These are phyloP conservation scores for Tirmania nivea DNA, from an alignment of 495 filamentous ascomycete species.

Conservation along the genomic window DNA sequence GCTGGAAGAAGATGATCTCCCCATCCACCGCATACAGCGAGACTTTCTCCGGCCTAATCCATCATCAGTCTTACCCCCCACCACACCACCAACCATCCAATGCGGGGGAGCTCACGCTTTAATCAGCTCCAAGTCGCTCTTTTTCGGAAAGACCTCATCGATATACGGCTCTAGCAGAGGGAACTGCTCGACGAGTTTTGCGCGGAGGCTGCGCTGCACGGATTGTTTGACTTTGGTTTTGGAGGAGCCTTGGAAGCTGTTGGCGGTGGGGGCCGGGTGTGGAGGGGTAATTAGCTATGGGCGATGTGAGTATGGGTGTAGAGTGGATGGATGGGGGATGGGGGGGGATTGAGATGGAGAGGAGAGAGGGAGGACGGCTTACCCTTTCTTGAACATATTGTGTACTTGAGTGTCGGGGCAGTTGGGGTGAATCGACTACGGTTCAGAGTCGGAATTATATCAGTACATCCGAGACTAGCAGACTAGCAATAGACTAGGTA, in stretches of 20 bases:
- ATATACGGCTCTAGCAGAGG: slow-evolving; percentile 71
- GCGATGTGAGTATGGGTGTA: not conserved
- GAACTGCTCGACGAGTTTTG: slow-evolving; percentile 61
- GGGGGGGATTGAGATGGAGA: not conserved
- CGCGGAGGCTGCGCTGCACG: slow-evolving; percentile 64
- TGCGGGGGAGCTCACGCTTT: slow-evolving; percentile 37
- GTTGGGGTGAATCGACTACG: no score
- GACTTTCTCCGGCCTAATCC: slow-evolving; percentile 55
- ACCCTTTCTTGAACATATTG: not conserved
- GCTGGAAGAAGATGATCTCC: slow-evolving; percentile 74
- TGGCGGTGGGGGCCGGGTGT: slow-evolving; percentile 18
- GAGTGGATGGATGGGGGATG: not conserved
- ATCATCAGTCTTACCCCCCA: no score
- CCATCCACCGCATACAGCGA: slow-evolving; percentile 64
- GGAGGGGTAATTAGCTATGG: not conserved
- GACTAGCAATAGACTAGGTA: no score
- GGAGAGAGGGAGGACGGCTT: not conserved
- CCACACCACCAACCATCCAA: no score
- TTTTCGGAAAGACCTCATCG: slow-evolving; percentile 90
- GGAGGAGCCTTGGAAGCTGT: slow-evolving; percentile 34
- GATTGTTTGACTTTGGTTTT: slow-evolving; percentile 97
- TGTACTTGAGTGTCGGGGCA: no score
- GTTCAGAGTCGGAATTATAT: no score
- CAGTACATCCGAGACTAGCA: no score
- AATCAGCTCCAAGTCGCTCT: slow-evolving; percentile 70